Conservation (phyloP, 306 rosid genomes). For the Dryas drummondii region DNA sequence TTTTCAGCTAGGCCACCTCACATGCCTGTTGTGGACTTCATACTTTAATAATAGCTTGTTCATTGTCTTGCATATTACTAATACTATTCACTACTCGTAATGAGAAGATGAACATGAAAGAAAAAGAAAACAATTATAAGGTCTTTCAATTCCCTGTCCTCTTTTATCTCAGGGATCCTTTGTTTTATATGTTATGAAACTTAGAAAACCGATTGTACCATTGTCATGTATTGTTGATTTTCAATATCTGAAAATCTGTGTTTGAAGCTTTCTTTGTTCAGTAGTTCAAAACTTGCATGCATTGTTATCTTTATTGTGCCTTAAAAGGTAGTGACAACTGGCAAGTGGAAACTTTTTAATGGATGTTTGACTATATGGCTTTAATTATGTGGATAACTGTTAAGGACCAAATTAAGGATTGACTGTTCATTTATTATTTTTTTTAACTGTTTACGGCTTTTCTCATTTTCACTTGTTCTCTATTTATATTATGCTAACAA, state of each 20-base stretch:
- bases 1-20: not conserved
- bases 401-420: not conserved
- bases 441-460: too few relatives aligned
- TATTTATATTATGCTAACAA: constrained; percentile 31
- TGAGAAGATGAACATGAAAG: not conserved
- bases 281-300: not conserved
- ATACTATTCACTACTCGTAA: not conserved
- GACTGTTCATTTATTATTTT: not conserved
- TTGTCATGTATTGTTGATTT: not conserved
- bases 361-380: not conserved
- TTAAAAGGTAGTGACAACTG: not conserved
- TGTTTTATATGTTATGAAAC: not conserved
- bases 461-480: not conserved
- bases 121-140: not conserved
- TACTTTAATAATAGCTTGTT: not conserved
- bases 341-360: not conserved
- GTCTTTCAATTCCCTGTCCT: not conserved
- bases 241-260: not conserved
- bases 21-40: not conserved
- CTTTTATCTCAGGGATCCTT: not conserved
- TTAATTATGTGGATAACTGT: not conserved
- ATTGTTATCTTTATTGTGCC: not conserved
- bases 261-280: constrained; percentile 1
- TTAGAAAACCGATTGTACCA: not conserved
- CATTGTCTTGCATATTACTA: not conserved